Evolutionary conservation across 495 filamentous ascomycete species (phyloP).

Genomic region (Penicillium tannophilum): DNA sequence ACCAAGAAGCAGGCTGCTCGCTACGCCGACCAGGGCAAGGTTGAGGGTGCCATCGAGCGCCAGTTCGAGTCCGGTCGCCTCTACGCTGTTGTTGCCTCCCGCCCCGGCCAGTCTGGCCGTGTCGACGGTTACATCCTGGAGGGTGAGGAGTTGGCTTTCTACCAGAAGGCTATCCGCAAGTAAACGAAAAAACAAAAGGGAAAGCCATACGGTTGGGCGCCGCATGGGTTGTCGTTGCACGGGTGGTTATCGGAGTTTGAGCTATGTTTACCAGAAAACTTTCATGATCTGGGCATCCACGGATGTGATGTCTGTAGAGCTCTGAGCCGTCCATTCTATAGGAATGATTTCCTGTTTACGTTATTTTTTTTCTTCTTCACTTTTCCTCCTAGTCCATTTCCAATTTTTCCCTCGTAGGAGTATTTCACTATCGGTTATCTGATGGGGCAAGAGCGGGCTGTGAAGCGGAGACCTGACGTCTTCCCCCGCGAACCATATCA

Average conservation of each 20-base stretch:
- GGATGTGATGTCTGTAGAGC: slow-evolving; percentile 49
- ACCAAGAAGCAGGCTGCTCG: slow-evolving; percentile 94
- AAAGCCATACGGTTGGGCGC: slow-evolving; percentile 29
- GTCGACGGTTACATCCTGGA: slow-evolving; percentile 97
- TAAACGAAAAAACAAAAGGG: slow-evolving; percentile 59
- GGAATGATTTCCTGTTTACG: slow-evolving; percentile 38
- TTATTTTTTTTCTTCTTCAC: slow-evolving; percentile 25
- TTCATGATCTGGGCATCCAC: slow-evolving; percentile 47
- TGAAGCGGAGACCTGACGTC: slow-evolving; percentile 12
- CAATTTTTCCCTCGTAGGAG: neutral
- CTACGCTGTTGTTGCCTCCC: slow-evolving; percentile 85
- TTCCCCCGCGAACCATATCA: slow-evolving; percentile 7
- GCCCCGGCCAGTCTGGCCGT: slow-evolving; percentile 96
- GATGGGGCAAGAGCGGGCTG: slow-evolving; percentile 5
- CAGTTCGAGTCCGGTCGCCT: slow-evolving; percentile 99
- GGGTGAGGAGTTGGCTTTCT: slow-evolving; percentile 99
- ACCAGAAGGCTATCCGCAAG: slow-evolving; percentile 97
- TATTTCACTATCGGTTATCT: neutral
- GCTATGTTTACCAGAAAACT: slow-evolving; percentile 46
- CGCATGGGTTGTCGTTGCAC: slow-evolving; percentile 39
- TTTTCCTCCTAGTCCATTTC: slow-evolving; percentile 7
- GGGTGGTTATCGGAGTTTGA: slow-evolving; percentile 51
- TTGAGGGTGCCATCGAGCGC: slow-evolving; percentile 87
- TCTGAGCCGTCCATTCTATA: slow-evolving; percentile 46
- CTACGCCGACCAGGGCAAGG: slow-evolving; percentile 81